Conservation (phyloP, 2,329 filamentous ascomycete genomes). For the Trichoderma sp. region DNA sequence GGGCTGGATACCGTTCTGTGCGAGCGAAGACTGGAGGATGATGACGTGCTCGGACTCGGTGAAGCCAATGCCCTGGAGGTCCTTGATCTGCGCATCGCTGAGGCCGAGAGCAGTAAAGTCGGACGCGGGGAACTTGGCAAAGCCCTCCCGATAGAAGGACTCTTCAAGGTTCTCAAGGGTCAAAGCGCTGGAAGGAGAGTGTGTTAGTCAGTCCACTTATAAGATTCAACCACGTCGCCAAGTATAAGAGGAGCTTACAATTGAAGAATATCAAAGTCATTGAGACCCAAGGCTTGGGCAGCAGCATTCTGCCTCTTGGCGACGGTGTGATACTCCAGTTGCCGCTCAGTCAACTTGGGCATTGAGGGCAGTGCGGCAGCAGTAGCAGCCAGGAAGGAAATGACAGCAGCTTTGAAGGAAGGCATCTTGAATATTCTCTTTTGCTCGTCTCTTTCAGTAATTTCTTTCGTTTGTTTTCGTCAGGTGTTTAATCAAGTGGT, state of each 20-base stretch:
- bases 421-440: slow-evolving; percentile 33
- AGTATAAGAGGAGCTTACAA: slow-evolving; percentile 45
- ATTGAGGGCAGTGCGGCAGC: slow-evolving; percentile 47
- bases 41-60: slow-evolving; percentile 54
- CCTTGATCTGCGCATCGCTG: slow-evolving; percentile 32
- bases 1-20: slow-evolving; percentile 60
- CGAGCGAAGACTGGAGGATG: slow-evolving; percentile 53
- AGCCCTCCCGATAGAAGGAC: slow-evolving; percentile 69
- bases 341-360: slow-evolving; percentile 42
- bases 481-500: background rate
- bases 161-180: slow-evolving; percentile 74
- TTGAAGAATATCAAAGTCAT: slow-evolving; percentile 56
- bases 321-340: slow-evolving; percentile 46
- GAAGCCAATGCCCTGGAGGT: slow-evolving; percentile 59
- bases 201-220: slow-evolving; percentile 7
- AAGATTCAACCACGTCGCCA: background rate
- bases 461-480: background rate
- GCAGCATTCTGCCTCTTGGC: slow-evolving; percentile 51
- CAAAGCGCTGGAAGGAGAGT: slow-evolving; percentile 46
- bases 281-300: slow-evolving; percentile 45
- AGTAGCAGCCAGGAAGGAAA: slow-evolving; percentile 45
- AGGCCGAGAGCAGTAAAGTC: slow-evolving; percentile 58
- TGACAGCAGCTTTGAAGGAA: slow-evolving; percentile 40
- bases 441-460: slow-evolving; percentile 14
- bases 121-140: slow-evolving; percentile 60